phyloP scores from a whole-genome alignment of 2,329 filamentous ascomycete species.

The Aquanectria penicillioides region DNA sequence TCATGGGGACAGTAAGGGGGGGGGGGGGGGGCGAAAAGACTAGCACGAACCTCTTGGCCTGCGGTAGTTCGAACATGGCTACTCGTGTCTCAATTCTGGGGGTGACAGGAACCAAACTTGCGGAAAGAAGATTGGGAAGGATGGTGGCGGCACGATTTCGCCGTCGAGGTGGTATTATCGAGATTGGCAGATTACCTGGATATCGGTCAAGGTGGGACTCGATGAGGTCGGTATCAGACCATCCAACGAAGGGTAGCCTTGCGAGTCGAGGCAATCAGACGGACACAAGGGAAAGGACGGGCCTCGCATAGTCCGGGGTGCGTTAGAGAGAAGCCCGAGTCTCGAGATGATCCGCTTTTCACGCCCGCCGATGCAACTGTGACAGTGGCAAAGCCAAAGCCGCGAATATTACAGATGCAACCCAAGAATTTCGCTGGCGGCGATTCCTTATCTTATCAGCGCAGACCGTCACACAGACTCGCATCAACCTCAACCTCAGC shows the following conservation, averaged over 20 bases:
- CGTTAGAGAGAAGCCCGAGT: constrained; percentile 9
- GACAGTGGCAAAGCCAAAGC: constrained; percentile 9
- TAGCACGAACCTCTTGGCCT: constrained; percentile 45
- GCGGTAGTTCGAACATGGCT: constrained; percentile 44
- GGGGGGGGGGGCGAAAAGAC: not conserved
- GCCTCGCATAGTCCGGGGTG: constrained; percentile 1
- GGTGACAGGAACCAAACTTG: constrained; percentile 1
- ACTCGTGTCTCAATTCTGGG: not conserved
- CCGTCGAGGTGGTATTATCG: constrained; percentile 30
- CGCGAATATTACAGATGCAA: constrained; percentile 22
- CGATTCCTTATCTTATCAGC: constrained; percentile 42
- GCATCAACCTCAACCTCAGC: constrained; percentile 8
- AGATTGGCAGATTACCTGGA: constrained; percentile 19
- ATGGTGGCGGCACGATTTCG: constrained; percentile 13
- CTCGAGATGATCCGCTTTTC: constrained; percentile 28
- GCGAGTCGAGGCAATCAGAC: not conserved
- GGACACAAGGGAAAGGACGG: not conserved
- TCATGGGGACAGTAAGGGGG: not conserved
- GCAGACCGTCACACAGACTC: not conserved
- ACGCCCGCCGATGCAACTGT: constrained; percentile 9
- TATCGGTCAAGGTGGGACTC: constrained; percentile 8
- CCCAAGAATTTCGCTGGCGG: constrained; percentile 31
- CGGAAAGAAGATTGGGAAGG: not conserved
- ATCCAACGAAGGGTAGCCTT: constrained; percentile 9
- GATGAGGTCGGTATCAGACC: constrained; percentile 10